Evolutionary conservation across 139 green algal genomes (phyloP).

Genomic region (Haematococcus lacustris): DNA sequence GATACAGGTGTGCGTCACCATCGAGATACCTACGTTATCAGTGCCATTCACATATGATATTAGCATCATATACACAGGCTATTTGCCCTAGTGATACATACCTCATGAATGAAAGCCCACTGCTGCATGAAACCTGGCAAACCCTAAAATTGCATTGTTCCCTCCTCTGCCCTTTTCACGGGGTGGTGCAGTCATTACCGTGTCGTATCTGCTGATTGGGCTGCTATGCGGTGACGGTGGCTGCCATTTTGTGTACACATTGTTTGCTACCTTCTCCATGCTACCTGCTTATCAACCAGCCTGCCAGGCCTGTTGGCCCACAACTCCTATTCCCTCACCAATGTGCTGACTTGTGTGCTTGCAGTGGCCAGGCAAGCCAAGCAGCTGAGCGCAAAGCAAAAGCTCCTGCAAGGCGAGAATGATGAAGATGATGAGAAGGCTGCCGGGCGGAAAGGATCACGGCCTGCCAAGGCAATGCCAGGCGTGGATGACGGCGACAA

Average conservation of each 20-base stretch:
- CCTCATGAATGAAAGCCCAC: background rate
- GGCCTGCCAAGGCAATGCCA: slow-evolving; percentile 4
- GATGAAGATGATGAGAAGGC: slow-evolving; percentile 41
- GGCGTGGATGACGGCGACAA: slow-evolving; percentile 6
- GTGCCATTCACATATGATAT: background rate
- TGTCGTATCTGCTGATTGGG: background rate
- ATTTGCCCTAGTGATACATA: background rate
- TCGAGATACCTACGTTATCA: background rate
- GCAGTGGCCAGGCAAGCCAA: slow-evolving; percentile 66
- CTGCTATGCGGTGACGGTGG: background rate
- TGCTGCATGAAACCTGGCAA: too few relatives aligned
- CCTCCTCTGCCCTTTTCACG: too few relatives aligned
- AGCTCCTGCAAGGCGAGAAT: slow-evolving; percentile 43
- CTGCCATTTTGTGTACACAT: background rate
- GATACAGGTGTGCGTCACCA: background rate
- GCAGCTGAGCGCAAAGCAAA: slow-evolving; percentile 50
- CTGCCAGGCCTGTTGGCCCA: background rate
- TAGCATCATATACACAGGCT: background rate
- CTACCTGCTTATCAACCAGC: background rate
- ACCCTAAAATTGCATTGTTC: too few relatives aligned
- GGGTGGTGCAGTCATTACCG: background rate
- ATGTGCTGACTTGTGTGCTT: background rate
- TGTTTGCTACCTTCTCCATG: background rate
- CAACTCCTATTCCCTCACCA: too few relatives aligned
- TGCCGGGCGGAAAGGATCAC: slow-evolving; percentile 12